phyloP scores from a whole-genome alignment of 2,329 filamentous ascomycete genomes.

The Leptoxyphium fumago region DNA sequence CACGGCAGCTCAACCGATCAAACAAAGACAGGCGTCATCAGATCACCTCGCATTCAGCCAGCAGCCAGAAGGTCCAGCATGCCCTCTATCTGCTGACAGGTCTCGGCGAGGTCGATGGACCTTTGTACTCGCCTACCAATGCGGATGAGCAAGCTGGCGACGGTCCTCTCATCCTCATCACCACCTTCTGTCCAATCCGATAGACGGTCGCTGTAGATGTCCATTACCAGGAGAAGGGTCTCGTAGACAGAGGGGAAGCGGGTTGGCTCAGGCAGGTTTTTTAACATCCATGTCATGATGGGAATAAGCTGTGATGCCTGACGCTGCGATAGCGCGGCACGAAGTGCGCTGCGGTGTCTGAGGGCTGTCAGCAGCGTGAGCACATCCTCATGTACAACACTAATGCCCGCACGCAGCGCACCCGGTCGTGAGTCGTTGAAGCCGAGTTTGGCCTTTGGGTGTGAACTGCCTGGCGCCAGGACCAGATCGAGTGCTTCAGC shows the following conservation, averaged over 20 bases:
- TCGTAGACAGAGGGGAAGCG: conserved; percentile 73
- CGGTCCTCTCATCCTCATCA: conserved; percentile 31
- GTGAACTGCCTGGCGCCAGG: conserved; percentile 28
- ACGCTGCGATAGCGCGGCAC: conserved; percentile 62
- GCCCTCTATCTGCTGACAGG: conserved; percentile 66
- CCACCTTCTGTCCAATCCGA: conserved; percentile 28
- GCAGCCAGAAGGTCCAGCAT: conserved; percentile 72
- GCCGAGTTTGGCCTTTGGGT: conserved; percentile 5
- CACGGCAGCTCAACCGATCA: too few relatives aligned
- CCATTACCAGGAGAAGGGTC: conserved; percentile 65
- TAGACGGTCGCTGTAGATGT: conserved; percentile 73
- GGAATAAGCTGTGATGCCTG: conserved; percentile 72
- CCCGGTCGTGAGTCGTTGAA: conserved; percentile 60
- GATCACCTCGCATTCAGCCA: conserved; percentile 17
- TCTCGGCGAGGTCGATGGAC: conserved; percentile 71
- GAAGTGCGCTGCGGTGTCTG: conserved; percentile 73
- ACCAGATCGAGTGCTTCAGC: conserved; percentile 65
- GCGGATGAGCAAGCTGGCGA: conserved; percentile 54
- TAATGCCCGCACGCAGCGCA: conserved; percentile 30
- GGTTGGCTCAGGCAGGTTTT: conserved; percentile 67
- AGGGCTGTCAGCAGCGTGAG: conserved; percentile 73
- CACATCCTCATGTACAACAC: conserved; percentile 23
- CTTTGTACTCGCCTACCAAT: conserved; percentile 56
- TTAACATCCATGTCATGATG: conserved; percentile 68
- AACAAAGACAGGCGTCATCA: too few relatives aligned